Conservation (phyloP, 257 asterid species). For the Verbascum thapsus region DNA sequence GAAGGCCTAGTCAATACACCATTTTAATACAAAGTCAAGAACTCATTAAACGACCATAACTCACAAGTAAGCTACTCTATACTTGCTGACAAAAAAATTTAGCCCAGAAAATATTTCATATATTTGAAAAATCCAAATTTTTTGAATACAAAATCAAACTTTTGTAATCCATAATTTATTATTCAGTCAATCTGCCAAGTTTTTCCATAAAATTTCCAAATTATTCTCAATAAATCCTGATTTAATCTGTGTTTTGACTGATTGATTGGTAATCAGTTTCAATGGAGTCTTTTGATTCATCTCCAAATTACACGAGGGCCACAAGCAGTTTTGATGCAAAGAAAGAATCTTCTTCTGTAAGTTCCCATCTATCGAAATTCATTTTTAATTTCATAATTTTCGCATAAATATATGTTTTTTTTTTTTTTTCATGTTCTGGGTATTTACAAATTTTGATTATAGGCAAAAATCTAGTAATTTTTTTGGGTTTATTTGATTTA, state of each 20-base stretch:
- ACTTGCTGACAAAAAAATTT: conserved; percentile 26
- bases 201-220: conserved; percentile 7
- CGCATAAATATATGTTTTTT: no score
- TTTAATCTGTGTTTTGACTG: conserved; percentile 29
- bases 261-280: conserved; percentile 15
- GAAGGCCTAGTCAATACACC: conserved; percentile 41
- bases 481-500: background rate
- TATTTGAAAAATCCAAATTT: conserved; percentile 1
- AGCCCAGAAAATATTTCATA: background rate
- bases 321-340: conserved; percentile 45
- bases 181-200: conserved; percentile 36
- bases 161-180: conserved; percentile 19
- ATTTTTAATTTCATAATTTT: background rate
- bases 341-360: conserved; percentile 53
- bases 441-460: background rate
- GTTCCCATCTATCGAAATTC: conserved; percentile 19
- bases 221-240: conserved; percentile 30
- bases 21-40: conserved; percentile 41
- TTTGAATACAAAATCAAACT: conserved; percentile 29
- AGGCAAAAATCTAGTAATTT: background rate
- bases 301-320: conserved; percentile 51
- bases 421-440: no score
- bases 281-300: conserved; percentile 56
- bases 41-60: background rate
- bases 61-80: conserved; percentile 8